phyloP scores from a whole-genome alignment of 2,329 filamentous ascomycete genomes.

The Ophiocordyceps sinensis region DNA sequence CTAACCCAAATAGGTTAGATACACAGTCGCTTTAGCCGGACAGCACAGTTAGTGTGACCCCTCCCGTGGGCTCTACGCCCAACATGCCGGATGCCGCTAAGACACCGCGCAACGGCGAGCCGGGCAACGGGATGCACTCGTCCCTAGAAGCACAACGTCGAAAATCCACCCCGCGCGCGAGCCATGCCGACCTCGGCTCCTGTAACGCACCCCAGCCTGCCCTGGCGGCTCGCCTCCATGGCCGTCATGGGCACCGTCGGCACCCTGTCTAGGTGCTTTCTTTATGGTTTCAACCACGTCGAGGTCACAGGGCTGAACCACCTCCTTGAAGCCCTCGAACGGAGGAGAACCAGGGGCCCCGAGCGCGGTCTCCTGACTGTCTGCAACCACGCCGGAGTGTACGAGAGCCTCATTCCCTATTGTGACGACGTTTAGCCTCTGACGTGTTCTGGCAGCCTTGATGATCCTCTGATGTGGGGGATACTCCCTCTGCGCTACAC shows the following conservation, averaged over 20 bases:
- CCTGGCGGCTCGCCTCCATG: slow-evolving; percentile 62
- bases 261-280: slow-evolving; percentile 56
- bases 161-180: too few relatives aligned
- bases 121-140: neutral
- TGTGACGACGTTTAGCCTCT: neutral
- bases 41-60: too few relatives aligned
- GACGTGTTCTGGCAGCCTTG: slow-evolving; percentile 45
- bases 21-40: too few relatives aligned
- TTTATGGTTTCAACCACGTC: slow-evolving; percentile 59
- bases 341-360: slow-evolving; percentile 48
- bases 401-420: neutral
- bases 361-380: slow-evolving; percentile 69
- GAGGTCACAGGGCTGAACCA: slow-evolving; percentile 63
- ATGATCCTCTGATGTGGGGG: slow-evolving; percentile 92
- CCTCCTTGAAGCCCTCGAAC: slow-evolving; percentile 64
- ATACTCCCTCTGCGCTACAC: slow-evolving; percentile 63
- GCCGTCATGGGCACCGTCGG: slow-evolving; percentile 62
- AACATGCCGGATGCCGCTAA: too few relatives aligned
- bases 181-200: slow-evolving; percentile 10
- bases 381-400: slow-evolving; percentile 28
- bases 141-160: neutral
- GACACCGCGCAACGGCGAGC: neutral
- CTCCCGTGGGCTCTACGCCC: too few relatives aligned
- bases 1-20: too few relatives aligned
- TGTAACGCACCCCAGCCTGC: slow-evolving; percentile 36